phyloP scores from a whole-genome alignment of 176 grass and related monocot genomes.

The Raddia distichophylla region DNA sequence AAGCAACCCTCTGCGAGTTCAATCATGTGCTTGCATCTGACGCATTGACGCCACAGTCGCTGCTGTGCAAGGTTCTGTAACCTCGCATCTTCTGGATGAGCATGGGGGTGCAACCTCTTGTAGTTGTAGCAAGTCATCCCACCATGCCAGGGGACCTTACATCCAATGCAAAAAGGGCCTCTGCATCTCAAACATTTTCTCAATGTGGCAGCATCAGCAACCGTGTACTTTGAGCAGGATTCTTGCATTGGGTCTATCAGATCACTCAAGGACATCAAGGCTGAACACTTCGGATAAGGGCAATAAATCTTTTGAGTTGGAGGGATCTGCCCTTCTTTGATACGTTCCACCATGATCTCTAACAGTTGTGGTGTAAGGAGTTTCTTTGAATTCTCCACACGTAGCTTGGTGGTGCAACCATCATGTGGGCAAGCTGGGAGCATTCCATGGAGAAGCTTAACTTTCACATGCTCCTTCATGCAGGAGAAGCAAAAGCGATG shows the following conservation, averaged over 20 bases:
- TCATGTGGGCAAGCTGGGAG: conserved; percentile 75
- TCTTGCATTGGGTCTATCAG: conserved; percentile 42
- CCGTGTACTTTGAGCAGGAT: conserved; percentile 51
- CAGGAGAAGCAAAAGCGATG: conserved; percentile 86
- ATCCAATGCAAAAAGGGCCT: conserved; percentile 67
- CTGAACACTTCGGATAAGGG: conserved; percentile 70
- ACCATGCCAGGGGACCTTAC: conserved; percentile 84
- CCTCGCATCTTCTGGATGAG: conserved; percentile 49
- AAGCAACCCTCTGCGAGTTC: conserved; percentile 68
- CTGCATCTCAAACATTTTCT: conserved; percentile 67
- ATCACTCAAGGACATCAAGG: conserved; percentile 67
- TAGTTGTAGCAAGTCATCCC: conserved; percentile 56
- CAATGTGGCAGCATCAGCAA: conserved; percentile 45
- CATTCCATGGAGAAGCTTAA: conserved; percentile 62
- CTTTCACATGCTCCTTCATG: conserved; percentile 81
- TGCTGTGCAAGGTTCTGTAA: conserved; percentile 62
- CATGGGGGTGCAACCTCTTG: conserved; percentile 47
- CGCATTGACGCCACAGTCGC: conserved; percentile 65
- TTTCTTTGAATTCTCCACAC: conserved; percentile 55
- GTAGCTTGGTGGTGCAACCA: conserved; percentile 66
- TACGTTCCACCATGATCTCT: conserved; percentile 65
- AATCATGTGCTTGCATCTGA: conserved; percentile 87
- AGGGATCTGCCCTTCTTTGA: conserved; percentile 70
- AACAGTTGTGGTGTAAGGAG: conserved; percentile 51
- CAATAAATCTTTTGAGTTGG: conserved; percentile 75